Evolutionary conservation across 495 filamentous ascomycete species (phyloP), one percentile per base, ranked within the genome.

Genomic region (Penicillium cosmopolitanum): DNA sequence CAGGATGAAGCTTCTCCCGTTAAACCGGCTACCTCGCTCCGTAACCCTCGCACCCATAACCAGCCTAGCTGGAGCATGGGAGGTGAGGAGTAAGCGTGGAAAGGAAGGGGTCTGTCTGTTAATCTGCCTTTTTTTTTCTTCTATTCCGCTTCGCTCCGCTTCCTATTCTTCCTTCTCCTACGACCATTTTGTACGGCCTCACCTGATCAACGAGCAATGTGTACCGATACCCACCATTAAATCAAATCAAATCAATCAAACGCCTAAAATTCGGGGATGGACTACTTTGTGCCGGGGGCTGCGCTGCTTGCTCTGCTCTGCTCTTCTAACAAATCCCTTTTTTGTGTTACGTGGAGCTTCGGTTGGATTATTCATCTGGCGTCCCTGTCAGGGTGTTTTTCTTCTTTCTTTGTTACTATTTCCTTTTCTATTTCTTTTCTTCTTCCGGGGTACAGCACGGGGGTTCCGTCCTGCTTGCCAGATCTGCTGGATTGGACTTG

Each of bases 1-100:
- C 86, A 85, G 58, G 88, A 92, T 58, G 62, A 82, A 62, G 86
- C 85, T 3, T 85, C 88, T 5, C 64, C 67, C 0, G 65, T 21
- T 28, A 69, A 71, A 42, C 60, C 53, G 46, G 65, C 67, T 13
- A 66, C 69, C 10, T 43, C 64, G 2, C 50, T 56, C 36, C 63
- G 50, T 33, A 55, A 73, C 33, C 58, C 62, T 9, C 21, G 16
- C 61, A 19, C 33, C 23, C 66, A 66, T 55, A 71, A 67, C 55
- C 67, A 74, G 57, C 58, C 63, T 9, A 70, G 63, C 60, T 72
- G 68, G 71, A 58, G 34, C 18, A 28, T 60, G 23, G 65, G 56
- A 19, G 56, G 56, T 54, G 56, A 63, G 38, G 60, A 68, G 35
- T 67, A 63, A 57, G n/a, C 43, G 7, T 13, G 25, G 11, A 9